Conservation (phyloP, 176 grass and related monocot genomes). For the Otatea glauca region DNA sequence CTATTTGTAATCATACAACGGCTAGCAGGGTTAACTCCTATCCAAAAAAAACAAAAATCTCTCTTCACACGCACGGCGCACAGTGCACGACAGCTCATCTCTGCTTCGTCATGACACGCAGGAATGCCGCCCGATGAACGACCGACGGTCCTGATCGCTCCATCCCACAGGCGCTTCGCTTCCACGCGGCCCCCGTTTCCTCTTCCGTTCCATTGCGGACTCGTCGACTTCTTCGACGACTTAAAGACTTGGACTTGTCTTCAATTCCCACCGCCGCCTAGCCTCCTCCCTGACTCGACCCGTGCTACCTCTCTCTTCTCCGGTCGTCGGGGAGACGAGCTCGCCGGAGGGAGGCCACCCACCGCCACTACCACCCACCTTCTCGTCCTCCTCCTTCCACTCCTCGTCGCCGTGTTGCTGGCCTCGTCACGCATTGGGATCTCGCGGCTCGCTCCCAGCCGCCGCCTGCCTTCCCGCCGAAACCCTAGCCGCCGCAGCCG, state of each 20-base stretch:
- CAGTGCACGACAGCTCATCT: too few species aligned
- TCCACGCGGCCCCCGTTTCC: background rate
- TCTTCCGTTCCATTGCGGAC: background rate
- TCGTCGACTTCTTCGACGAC: background rate
- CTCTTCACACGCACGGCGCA: background rate
- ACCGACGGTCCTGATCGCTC: background rate
- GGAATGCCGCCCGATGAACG: background rate
- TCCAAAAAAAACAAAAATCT: background rate
- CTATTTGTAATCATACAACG: background rate
- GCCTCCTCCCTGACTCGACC: background rate
- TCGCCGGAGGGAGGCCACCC: background rate
- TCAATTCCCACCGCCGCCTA: constrained; percentile 2
- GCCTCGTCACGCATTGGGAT: constrained; percentile 47
- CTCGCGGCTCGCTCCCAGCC: constrained; percentile 1
- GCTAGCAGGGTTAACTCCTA: background rate
- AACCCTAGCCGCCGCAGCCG: background rate
- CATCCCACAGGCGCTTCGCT: background rate
- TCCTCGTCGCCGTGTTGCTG: background rate
- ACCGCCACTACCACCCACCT: background rate
- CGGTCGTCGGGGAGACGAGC: background rate
- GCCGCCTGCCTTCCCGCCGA: background rate
- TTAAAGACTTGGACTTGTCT: constrained; percentile 34
- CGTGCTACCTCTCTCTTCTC: background rate
- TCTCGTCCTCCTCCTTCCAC: background rate
- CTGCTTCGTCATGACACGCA: background rate